Evolutionary conservation across 164 flowering plant genomes (phyloP), one percentile per base, ranked within the genome.

Genomic region (Stephania yunnanensis): DNA sequence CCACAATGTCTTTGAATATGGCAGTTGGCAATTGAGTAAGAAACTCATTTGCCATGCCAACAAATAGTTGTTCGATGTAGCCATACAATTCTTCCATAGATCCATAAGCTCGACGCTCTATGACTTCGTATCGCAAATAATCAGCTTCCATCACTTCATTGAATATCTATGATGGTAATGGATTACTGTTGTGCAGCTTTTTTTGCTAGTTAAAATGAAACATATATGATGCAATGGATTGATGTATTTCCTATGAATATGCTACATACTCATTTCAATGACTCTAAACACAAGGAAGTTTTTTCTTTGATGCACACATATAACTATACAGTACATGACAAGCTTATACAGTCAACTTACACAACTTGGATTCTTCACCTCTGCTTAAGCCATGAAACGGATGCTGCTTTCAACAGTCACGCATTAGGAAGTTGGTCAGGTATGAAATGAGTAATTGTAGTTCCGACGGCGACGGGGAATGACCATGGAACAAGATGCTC

Each of bases 21-120:
- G 71, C 52, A 19, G 30, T 20, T 72, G 79, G 79, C 1, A 77
- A 63, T 50, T 31, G 61, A 25, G 13, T 11, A 10, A 71, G 74
- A 50, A 66, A 48, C 19, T 3, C 58, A 44, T 53, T 63, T 53
- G 71, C 7, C 75, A 71, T 52, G 44, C 66, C 65, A 1, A 48
- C 68, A 66, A 72, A 77, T 7, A 52, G 5, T 8, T 30, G 55
- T 20, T 77, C 70, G 0, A 71, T 31, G 36, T 31, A 31, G 36
- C 36, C 36, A 31, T 31, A 3, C 36, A 31, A 31, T 31, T 31
- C 36, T 3, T 31, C 36, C 2, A 31, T 31, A 3, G 36, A 31
- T 31, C 36, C 36, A 31, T 31, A 31, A 31, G 36, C 36, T 31
- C 3, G 36, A 31, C 36, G 3, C 36, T 31, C 2, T 31, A 31